Percentiles rank a stretch among this genome's conserved stretches.
These are phyloP conservation scores for Umbelopsis sp. DNA, from an alignment of 371 early-diverging fungal genomes.

Conservation along the genomic window DNA sequence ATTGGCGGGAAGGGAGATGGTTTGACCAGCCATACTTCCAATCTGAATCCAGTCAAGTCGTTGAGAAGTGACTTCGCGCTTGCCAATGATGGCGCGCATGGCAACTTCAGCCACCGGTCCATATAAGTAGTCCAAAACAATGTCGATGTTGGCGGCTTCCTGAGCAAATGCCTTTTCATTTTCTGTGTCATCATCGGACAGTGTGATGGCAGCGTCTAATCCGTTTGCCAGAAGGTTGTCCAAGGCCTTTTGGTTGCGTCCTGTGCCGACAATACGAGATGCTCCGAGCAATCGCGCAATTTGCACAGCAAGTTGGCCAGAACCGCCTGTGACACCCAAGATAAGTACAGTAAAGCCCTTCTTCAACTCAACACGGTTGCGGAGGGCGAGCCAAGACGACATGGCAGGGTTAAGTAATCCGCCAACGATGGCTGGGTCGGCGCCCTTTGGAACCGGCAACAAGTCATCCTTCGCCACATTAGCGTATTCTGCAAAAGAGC, in stretches of 20 bases:
- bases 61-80: neutral
- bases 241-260: slow-evolving; percentile 8
- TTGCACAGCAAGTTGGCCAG: slow-evolving; percentile 13
- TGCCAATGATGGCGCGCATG: neutral
- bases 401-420: slow-evolving; percentile 16
- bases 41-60: slow-evolving; percentile 14
- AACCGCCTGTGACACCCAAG: slow-evolving; percentile 4
- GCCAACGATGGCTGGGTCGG: neutral
- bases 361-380: neutral
- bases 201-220: slow-evolving; percentile 11
- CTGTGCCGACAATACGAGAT: slow-evolving; percentile 11
- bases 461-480: neutral
- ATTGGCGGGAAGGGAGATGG: neutral
- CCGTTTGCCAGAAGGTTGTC: neutral
- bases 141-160: neutral
- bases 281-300: slow-evolving; percentile 9
- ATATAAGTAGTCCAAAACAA: slow-evolving; percentile 8
- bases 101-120: slow-evolving; percentile 10
- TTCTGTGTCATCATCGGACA: neutral
- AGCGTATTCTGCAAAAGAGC: slow-evolving; percentile 13
- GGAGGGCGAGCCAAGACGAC: slow-evolving; percentile 16
- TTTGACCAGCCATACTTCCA: slow-evolving; percentile 8
- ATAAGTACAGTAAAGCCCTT: neutral
- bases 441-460: slow-evolving; percentile 1
- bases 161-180: neutral